These are phyloP conservation scores for Agrostemma githago DNA, from an alignment of 148 eudicot species.

Conservation along the genomic window DNA sequence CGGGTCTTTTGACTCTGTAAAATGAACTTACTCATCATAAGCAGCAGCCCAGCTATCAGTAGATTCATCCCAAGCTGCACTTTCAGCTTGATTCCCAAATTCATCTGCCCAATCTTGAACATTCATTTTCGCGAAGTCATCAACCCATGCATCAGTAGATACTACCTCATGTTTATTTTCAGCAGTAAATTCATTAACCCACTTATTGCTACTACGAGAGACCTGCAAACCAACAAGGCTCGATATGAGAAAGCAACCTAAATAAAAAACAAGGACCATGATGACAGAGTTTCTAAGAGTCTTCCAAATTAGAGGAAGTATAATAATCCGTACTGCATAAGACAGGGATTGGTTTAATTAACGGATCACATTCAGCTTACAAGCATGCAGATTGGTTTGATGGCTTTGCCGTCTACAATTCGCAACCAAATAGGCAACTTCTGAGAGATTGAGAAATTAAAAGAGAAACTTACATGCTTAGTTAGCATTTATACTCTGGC, in stretches of 20 bases:
- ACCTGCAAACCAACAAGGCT: constrained; percentile 37
- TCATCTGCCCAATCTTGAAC: constrained; percentile 95
- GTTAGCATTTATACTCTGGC: not conserved
- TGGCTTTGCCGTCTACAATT: not conserved
- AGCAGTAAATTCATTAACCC: constrained; percentile 74
- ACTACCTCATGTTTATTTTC: constrained; percentile 47
- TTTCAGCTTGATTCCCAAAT: constrained; percentile 76
- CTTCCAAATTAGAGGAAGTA: not conserved
- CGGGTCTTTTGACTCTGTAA: not conserved
- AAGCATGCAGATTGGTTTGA: not conserved
- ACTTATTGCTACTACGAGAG: constrained; percentile 52
- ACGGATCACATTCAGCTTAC: not conserved
- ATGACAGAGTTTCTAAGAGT: not conserved
- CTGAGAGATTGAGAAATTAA: not conserved
- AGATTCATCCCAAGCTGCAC: constrained; percentile 57
- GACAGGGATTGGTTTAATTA: not conserved
- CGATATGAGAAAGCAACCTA: not conserved
- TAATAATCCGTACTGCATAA: not conserved
- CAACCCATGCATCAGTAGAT: constrained; percentile 74
- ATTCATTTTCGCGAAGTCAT: constrained; percentile 79
- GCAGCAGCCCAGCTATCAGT: constrained; percentile 76
- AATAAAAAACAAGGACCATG: constrained; percentile 8
- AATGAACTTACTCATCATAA: constrained; percentile 85
- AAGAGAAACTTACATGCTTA: not conserved
- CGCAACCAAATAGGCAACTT: not conserved